Evolutionary conservation across 1,284 basidiomycete genomes (phyloP).

Genomic region (Irpex lacteus): DNA sequence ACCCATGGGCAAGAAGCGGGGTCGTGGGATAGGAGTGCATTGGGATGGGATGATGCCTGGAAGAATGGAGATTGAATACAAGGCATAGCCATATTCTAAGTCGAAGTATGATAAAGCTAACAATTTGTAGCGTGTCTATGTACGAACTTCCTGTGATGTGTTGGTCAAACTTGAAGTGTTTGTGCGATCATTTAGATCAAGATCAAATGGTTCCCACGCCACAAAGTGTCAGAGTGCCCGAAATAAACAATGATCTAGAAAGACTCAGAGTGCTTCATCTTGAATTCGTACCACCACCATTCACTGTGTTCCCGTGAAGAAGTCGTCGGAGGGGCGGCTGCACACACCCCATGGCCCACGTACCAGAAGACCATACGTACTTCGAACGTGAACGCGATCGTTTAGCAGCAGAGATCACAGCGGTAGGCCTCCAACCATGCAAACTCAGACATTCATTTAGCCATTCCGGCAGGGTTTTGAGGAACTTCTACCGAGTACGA

Average conservation of each 20-base stretch:
- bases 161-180: too few species aligned
- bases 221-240: not conserved
- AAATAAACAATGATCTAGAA: not conserved
- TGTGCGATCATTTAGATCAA: too few species aligned
- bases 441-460: not conserved
- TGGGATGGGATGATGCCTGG: conserved; percentile 75
- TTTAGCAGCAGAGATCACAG: conserved; percentile 68
- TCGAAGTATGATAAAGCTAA: not conserved
- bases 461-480: conserved; percentile 74
- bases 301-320: not conserved
- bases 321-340: not conserved
- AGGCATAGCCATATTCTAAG: not conserved
- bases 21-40: conserved; percentile 57
- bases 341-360: conserved; percentile 4
- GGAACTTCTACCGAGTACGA: conserved; percentile 81
- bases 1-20: conserved; percentile 43
- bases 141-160: too few species aligned
- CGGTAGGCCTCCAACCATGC: conserved; percentile 40
- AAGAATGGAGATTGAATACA: conserved; percentile 22
- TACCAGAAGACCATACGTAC: conserved; percentile 52
- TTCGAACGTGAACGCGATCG: conserved; percentile 78
- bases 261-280: too few species aligned
- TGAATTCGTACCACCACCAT: not conserved
- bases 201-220: not conserved
- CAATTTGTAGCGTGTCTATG: too few species aligned